Evolutionary conservation across 139 green algal species (phyloP).

Genomic region (Coccomyxa sp.): DNA sequence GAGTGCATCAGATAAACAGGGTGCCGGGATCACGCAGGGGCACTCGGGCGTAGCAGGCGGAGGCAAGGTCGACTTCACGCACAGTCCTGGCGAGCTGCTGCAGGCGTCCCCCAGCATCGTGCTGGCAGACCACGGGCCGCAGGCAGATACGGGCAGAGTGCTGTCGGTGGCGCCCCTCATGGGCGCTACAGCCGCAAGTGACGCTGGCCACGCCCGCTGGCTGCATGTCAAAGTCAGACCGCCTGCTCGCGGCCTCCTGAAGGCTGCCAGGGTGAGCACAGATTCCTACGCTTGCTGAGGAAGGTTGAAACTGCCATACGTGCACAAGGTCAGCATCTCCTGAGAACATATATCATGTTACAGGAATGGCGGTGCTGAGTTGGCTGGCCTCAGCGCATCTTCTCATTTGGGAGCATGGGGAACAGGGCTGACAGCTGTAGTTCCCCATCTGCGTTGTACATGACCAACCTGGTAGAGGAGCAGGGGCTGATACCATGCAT

Average conservation of each 20-base stretch:
- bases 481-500: neutral
- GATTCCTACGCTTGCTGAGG: no score
- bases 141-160: conserved; percentile 55
- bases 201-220: conserved; percentile 62
- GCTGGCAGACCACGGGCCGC: conserved; percentile 46
- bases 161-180: conserved; percentile 73
- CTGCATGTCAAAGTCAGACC: conserved; percentile 79
- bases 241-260: conserved; percentile 57
- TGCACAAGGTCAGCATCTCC: no score
- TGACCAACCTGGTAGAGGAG: neutral
- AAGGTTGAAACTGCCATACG: no score
- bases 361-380: neutral
- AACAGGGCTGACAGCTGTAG: neutral
- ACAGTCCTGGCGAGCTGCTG: neutral
- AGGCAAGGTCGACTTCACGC: no score
- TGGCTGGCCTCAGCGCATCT: neutral
- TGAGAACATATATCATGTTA: no score
- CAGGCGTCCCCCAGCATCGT: conserved; percentile 40
- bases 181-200: conserved; percentile 42
- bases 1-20: neutral
- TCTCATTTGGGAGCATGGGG: neutral
- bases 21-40: neutral
- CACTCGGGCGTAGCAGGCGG: neutral
- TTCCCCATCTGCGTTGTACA: neutral
- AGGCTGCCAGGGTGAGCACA: conserved; percentile 17